Evolutionary conservation across 768 basidiomycete genomes (phyloP), one percentile per base, ranked within the genome.

Genomic region (Lactarius pseudohatsudake): DNA sequence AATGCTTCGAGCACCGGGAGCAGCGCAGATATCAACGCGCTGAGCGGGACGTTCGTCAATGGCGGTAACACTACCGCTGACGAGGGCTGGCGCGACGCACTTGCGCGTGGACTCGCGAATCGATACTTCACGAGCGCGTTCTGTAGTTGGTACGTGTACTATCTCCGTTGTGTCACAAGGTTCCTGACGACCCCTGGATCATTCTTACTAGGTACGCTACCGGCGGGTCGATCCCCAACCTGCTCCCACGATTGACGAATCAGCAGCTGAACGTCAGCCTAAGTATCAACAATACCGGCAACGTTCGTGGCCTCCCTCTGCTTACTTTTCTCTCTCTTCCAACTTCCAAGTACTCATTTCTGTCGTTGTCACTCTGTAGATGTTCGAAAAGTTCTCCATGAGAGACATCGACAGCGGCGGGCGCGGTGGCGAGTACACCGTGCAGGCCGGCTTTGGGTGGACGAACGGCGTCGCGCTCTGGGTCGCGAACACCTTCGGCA

Each of bases 371-470:
- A n/a, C 22, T 30, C 53, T 54, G 0, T 70, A 93, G 88, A 93
- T 94, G 90, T 94, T 87, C 68, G 92, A 94, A 76, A 92, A 94
- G 76, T 94, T 94, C 78, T 93, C 91, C 3, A 84, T 82, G 50
- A 74, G 85, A 11, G 87, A 96, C 64, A 82, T 94, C 38, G 88
- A 92, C 76, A 88, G 87, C 3, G 87, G 90, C 3, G 93, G 92
- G 6, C 78, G 79, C 15, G 93, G 92, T 8, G 93, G 93, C 30
- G 93, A 95, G 79, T 96, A 97, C 71, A 90, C 86, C 2, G 94
- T 95, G 4, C 72, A 84, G 82, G 88, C 86, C 16, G 91, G 92
- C 26, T 94, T 94, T 72, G 91, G 92, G 20, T 95, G 93, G 92
- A 93, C 91, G 50, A 94, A 94, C 71, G 92, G 92, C 22, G 91